phyloP scores from a whole-genome alignment of 352 stramenopile genomes.

The Phytophthora lateralis region DNA sequence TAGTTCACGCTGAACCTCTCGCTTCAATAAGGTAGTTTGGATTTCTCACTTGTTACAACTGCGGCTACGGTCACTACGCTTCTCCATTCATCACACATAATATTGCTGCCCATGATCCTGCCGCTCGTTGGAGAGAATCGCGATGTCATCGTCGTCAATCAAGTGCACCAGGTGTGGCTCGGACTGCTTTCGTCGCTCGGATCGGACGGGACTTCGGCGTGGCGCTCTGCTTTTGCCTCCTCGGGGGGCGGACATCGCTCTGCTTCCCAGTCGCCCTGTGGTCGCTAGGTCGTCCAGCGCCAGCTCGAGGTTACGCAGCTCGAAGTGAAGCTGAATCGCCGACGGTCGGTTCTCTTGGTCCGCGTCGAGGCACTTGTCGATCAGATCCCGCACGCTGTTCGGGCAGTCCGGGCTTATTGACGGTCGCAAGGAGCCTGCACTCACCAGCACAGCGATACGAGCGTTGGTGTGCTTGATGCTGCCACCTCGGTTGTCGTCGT shows the following conservation, averaged over 20 bases:
- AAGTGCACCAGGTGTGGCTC: conserved; percentile 23
- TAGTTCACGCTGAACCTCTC: too few relatives aligned
- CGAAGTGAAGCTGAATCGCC: conserved; percentile 72
- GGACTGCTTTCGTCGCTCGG: conserved; percentile 9
- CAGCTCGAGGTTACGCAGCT: conserved; percentile 49
- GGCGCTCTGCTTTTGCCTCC: conserved; percentile 14
- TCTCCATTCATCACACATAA: conserved; percentile 24
- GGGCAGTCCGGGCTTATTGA: conserved; percentile 54
- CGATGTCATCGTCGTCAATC: conserved; percentile 34
- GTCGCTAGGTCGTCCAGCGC: conserved; percentile 26
- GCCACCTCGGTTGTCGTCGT: conserved; percentile 22
- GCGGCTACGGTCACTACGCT: not conserved
- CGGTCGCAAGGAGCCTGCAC: conserved; percentile 51
- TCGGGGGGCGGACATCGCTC: conserved; percentile 15
- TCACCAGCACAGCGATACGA: conserved; percentile 62
- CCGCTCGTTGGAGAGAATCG: conserved; percentile 29
- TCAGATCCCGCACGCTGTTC: conserved; percentile 42
- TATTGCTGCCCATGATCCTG: conserved; percentile 24
- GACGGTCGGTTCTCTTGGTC: conserved; percentile 54
- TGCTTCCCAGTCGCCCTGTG: conserved; percentile 9
- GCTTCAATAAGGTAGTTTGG: conserved; percentile 11
- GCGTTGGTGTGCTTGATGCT: conserved; percentile 45
- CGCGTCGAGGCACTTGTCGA: conserved; percentile 53
- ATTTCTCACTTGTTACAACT: conserved; percentile 28
- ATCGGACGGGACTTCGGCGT: not conserved